Evolutionary conservation across 192 early-diverging fungal species (phyloP).

Genomic region (Rhizophlyctis rosea): DNA sequence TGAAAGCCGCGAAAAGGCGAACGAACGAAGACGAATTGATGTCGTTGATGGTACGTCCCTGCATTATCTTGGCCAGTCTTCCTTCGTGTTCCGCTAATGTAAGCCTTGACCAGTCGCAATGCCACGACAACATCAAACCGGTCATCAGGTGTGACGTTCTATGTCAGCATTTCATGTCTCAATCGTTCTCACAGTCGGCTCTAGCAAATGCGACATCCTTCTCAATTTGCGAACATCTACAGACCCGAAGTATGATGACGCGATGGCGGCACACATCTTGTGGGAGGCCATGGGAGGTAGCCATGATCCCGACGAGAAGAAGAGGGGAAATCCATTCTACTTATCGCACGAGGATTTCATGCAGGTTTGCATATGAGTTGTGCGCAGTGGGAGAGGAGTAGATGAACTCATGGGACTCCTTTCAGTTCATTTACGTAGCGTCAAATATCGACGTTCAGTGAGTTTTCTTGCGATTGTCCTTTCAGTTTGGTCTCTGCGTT

Average conservation of each 20-base stretch:
- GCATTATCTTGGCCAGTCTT: too few relatives aligned
- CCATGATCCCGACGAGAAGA: neutral
- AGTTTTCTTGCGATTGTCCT: neutral
- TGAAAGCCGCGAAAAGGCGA: too few relatives aligned
- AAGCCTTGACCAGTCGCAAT: too few relatives aligned
- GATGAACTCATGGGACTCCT: neutral
- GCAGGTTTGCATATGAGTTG: slow-evolving; percentile 1
- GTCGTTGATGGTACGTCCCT: too few relatives aligned
- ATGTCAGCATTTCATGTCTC: too few relatives aligned
- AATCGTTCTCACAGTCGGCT: too few relatives aligned
- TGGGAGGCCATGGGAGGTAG: neutral
- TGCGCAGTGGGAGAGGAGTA: neutral
- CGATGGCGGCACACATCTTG: slow-evolving; percentile 8
- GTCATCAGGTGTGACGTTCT: too few relatives aligned
- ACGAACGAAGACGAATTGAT: too few relatives aligned
- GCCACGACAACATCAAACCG: too few relatives aligned
- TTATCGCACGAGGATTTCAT: slow-evolving; percentile 9
- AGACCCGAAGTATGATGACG: neutral
- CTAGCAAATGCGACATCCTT: slow-evolving; percentile 16
- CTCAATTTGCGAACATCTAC: slow-evolving; percentile 4
- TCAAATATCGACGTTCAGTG: slow-evolving; percentile 14
- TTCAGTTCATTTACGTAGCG: slow-evolving; percentile 11
- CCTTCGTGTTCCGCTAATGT: too few relatives aligned
- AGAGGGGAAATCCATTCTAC: neutral
- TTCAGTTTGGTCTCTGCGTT: neutral